phyloP scores from a whole-genome alignment of 225 moss, liverwort and hornwort species.

The Thuidium tamariscinum region DNA sequence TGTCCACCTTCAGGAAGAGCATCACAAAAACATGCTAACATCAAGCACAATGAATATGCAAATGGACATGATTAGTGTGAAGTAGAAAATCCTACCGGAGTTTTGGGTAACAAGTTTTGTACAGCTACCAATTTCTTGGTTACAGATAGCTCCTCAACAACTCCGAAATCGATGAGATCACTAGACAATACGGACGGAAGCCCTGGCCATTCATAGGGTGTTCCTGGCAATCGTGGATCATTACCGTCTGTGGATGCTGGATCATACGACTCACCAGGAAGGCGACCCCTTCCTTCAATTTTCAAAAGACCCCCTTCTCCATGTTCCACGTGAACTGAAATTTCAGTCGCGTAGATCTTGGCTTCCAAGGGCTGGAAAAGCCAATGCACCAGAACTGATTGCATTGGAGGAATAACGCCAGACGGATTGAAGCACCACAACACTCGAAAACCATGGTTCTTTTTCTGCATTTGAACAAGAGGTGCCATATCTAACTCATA shows the following conservation, averaged over 20 bases:
- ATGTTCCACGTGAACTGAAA: constrained; percentile 27
- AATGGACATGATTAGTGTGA: not conserved
- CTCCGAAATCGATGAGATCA: constrained; percentile 57
- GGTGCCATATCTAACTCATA: constrained; percentile 51
- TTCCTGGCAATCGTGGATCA: constrained; percentile 27
- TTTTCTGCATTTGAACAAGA: constrained; percentile 46
- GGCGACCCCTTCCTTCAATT: constrained; percentile 49
- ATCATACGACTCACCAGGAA: constrained; percentile 29
- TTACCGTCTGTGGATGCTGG: constrained; percentile 24
- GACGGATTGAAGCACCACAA: constrained; percentile 83
- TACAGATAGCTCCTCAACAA: constrained; percentile 56
- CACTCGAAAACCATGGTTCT: constrained; percentile 67
- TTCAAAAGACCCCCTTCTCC: constrained; percentile 45
- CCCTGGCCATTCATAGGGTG: constrained; percentile 71
- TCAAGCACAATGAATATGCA: not conserved
- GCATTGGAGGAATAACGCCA: constrained; percentile 63
- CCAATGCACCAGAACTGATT: constrained; percentile 77
- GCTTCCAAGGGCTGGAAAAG: constrained; percentile 83
- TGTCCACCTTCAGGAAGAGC: not conserved
- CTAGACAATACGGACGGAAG: constrained; percentile 49
- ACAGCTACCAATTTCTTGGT: constrained; percentile 50
- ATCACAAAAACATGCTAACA: not conserved
- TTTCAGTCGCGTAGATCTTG: constrained; percentile 39
- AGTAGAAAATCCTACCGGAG: constrained; percentile 6
- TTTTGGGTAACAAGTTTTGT: constrained; percentile 42